These are phyloP conservation scores for Clarkia xantiana DNA, from an alignment of 345 rosid genomes.

Conservation along the genomic window DNA sequence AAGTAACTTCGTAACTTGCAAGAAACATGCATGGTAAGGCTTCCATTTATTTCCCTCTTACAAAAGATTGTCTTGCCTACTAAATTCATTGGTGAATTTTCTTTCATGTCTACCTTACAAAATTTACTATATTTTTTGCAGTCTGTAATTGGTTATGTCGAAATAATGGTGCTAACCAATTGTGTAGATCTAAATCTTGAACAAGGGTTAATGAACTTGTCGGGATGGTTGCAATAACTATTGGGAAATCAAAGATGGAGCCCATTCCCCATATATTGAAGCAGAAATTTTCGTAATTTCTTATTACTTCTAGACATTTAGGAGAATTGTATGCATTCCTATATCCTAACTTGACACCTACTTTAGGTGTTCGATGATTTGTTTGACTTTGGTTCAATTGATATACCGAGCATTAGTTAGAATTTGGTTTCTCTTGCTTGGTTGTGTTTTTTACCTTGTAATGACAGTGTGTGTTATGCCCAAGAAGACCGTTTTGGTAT, in stretches of 20 bases:
- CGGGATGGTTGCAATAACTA: constrained; percentile 97
- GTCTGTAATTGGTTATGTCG: constrained; percentile 98
- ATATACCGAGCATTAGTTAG: no score
- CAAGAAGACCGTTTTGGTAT: no score
- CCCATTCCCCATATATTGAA: constrained; percentile 79
- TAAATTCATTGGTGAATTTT: not conserved
- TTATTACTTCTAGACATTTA: constrained; percentile 8
- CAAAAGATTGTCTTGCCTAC: not conserved
- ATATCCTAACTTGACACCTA: constrained; percentile 8
- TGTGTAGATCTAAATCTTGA: constrained; percentile 90
- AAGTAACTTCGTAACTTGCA: constrained; percentile 76
- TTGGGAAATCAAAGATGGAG: constrained; percentile 75
- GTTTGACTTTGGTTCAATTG: no score
- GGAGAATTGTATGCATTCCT: not conserved
- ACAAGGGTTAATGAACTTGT: constrained; percentile 99
- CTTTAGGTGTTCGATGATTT: no score
- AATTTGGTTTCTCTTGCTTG: no score
- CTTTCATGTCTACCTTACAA: not conserved
- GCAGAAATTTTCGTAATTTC: constrained; percentile 79
- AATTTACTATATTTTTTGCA: constrained; percentile 17
- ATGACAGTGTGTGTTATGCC: no score
- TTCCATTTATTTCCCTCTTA: constrained; percentile 2
- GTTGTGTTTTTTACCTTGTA: no score
- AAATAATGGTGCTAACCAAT: constrained; percentile 80
- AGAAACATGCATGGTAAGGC: constrained; percentile 94